Base-by-base conservation (phyloP, 2,329 filamentous ascomycete genomes). In the Ceratocystis huliohia region DNA sequence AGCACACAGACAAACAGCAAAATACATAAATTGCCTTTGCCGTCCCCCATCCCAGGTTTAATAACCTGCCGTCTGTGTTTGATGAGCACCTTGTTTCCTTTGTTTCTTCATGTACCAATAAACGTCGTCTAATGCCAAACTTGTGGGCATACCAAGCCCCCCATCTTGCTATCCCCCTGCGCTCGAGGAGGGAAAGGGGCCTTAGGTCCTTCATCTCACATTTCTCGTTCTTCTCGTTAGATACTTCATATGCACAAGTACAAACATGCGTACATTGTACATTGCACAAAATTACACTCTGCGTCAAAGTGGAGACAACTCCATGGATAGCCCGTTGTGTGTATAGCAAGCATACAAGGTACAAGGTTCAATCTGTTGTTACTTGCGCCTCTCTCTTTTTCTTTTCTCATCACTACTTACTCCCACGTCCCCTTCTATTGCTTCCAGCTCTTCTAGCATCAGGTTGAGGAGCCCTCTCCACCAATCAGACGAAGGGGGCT, bases 121-220 rank as follows among this genome's bases (percentile, higher is more conserved):
- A 59, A 59, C 53, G 53, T 59, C 53, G 53, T 17, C 53, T 59
- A 59, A 59, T 33, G 53, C 53, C n/a, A 59, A 33, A 59, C 53
- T 22, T 41, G 44, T 37, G 44, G 44, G 62, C 45, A 41, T 48
- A 6, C 45, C 45, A 37, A 37, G 45, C 45, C 37, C 13, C 37
- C 46, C 46, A 46, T 30, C 62, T 48, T 64, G 20, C 37, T 41
- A 13, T 13, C 8, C 37, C 37, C 37, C 37, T 41, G 37, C 8
- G 37, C 8, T 41, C 10, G 37, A 13, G 10, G 10, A 41, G 37
- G 37, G 10, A 13, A 41, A 41, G 37, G 37, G 37, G 37, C 37
- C 37, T 41, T 41, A 10, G 37, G 37, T 41, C 37, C 37, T 41
- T 41, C 37, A 41, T 41, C 10, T 41, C 37, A 41, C 37, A 41